These are phyloP conservation scores for Trichoderma atroviride DNA, from an alignment of 2,329 filamentous ascomycete species.

Conservation along the genomic window DNA sequence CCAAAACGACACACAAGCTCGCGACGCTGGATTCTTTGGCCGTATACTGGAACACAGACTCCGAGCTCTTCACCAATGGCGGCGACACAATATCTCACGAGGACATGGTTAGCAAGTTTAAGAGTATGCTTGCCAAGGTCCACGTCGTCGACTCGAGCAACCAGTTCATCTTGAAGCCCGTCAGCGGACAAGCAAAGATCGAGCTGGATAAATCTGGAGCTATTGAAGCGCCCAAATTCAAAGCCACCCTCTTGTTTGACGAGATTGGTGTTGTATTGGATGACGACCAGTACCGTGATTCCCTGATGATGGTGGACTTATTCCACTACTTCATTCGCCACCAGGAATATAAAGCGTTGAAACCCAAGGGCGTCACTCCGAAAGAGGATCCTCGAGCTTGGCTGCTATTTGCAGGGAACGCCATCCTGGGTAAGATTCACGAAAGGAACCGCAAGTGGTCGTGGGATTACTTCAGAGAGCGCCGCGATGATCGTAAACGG, in stretches of 20 bases:
- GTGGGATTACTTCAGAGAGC: constrained; percentile 93
- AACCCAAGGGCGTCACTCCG: constrained; percentile 77
- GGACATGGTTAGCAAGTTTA: constrained; percentile 77
- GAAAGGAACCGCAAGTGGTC: constrained; percentile 92
- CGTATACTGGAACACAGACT: constrained; percentile 98
- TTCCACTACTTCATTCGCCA: constrained; percentile 99
- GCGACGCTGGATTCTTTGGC: constrained; percentile 87
- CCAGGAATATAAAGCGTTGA: constrained; percentile 92
- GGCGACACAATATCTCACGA: constrained; percentile 72
- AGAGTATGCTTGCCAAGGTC: constrained; percentile 74
- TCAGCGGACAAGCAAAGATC: constrained; percentile 91
- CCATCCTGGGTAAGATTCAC: constrained; percentile 90
- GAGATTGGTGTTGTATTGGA: constrained; percentile 98
- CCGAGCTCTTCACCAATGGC: constrained; percentile 78
- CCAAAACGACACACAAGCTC: constrained; percentile 85
- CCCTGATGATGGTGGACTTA: constrained; percentile 94
- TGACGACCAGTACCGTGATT: constrained; percentile 95
- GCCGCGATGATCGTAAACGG: constrained; percentile 81
- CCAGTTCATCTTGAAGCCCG: constrained; percentile 94
- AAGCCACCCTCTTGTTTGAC: constrained; percentile 89
- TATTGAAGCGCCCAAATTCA: constrained; percentile 77
- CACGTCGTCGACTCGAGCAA: constrained; percentile 64
- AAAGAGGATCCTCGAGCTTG: constrained; percentile 92
- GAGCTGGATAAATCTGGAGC: constrained; percentile 93
- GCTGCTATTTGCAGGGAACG: constrained; percentile 87